Percentiles rank a stretch among this genome's conserved stretches.
Evolutionary conservation across 2,329 filamentous ascomycete genomes (phyloP).

Genomic region (Ophiostoma himal-ulmi): DNA sequence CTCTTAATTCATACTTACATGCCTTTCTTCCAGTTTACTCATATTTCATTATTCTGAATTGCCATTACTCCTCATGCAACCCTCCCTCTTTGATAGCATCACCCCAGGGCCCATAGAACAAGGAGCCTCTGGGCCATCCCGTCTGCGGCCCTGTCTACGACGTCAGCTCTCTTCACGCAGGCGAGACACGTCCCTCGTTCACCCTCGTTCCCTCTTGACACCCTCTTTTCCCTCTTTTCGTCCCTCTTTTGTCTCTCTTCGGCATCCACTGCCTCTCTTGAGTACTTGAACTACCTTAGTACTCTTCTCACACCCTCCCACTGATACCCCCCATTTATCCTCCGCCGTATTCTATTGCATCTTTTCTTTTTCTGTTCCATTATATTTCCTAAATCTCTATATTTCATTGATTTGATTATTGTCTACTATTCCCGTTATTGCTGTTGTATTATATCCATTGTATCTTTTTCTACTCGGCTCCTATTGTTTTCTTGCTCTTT

Average conservation of each 20-base stretch:
- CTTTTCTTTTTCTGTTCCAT: neutral
- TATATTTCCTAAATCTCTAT: neutral
- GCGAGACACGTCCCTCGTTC: conserved; percentile 7
- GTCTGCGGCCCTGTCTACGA: conserved; percentile 12
- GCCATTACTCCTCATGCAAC: neutral
- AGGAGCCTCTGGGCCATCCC: conserved; percentile 1
- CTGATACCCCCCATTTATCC: neutral
- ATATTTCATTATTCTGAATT: neutral
- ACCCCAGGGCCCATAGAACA: neutral
- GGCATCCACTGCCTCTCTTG: neutral
- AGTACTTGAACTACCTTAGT: neutral
- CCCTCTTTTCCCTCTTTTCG: neutral
- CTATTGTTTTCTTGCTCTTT: neutral
- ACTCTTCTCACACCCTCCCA: neutral
- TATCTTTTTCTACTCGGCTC: neutral
- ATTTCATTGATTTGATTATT: neutral
- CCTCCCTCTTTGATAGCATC: neutral
- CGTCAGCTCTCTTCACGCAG: neutral
- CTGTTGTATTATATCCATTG: neutral
- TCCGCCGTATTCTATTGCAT: neutral
- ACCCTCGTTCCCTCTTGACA: neutral
- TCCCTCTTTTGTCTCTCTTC: neutral
- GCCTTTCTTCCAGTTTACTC: neutral
- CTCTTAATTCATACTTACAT: neutral
- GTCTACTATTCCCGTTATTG: neutral